phyloP scores from a whole-genome alignment of 164 flowering plant species.

The Saururus chinensis region DNA sequence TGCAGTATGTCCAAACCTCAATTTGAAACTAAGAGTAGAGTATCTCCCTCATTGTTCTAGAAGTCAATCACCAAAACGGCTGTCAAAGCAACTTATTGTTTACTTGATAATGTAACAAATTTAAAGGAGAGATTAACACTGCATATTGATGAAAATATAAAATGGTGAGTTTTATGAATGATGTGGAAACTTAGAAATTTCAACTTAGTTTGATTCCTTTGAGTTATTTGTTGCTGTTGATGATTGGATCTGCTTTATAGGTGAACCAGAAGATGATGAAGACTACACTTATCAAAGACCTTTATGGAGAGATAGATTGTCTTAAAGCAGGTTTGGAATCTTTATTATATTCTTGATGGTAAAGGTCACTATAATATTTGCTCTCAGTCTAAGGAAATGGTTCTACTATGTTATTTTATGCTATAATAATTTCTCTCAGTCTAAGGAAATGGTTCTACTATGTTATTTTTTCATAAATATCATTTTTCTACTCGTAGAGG shows the following conservation, averaged over 20 bases:
- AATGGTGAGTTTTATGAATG: too few relatives aligned
- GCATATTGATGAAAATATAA: too few relatives aligned
- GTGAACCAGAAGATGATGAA: slow-evolving; percentile 99
- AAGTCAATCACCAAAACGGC: too few relatives aligned
- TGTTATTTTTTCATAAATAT: background rate
- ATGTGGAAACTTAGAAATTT: too few relatives aligned
- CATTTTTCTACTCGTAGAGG: slow-evolving; percentile 38
- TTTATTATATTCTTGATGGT: background rate
- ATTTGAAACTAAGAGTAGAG: too few relatives aligned
- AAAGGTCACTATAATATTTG: background rate
- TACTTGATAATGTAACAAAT: too few relatives aligned
- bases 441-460: background rate
- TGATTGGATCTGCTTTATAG: slow-evolving; percentile 20
- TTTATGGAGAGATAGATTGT: slow-evolving; percentile 94
- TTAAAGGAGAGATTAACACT: too few relatives aligned
- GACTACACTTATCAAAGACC: slow-evolving; percentile 89
- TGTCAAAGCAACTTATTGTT: too few relatives aligned
- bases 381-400: background rate
- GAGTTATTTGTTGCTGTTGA: background rate
- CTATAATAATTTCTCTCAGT: background rate
- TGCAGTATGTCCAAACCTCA: too few relatives aligned
- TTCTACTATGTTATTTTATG: background rate
- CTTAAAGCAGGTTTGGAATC: slow-evolving; percentile 62
- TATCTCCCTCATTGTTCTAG: too few relatives aligned
- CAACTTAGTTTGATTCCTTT: background rate